Base-by-base conservation (phyloP, 1,284 basidiomycete genomes). In the Anthracocystis panici-leucophaei region DNA sequence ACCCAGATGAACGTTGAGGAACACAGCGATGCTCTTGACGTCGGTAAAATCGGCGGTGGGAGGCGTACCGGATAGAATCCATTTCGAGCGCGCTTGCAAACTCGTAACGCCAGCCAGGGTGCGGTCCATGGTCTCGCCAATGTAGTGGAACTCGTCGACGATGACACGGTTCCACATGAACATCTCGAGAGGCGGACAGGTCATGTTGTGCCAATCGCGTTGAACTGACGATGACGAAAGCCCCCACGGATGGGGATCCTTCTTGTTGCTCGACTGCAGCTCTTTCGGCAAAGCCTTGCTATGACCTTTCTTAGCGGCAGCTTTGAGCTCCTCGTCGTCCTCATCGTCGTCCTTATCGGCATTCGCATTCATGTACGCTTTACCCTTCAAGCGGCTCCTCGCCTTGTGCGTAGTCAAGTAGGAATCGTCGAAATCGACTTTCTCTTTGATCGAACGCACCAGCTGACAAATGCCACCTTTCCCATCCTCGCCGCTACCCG, bases 11-110 rank as follows among this genome's bases (percentile, higher is more conserved):
- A 80, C 61, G 59, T 80, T 80, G 65, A 80, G 73, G 65, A 80
- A 80, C 29, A 78, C 69, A 25, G 79, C 79, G 63, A 80, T 80
- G 45, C 92, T 94, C 87, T 95, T 95, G 77, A 97, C 87, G 8
- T 94, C 91, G 3, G 90, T 91, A 84, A 97, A 97, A 86, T 95
- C 93, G 68, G 93, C 91, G 53, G 94, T 92, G 0, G 95, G 95
- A 2, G 95, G 95, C 20, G 95, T 97, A 40, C 95, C 95, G 0
- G 95, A 97, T n/a, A 97, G 88, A 4, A 97, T 93, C 95, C 95
- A 97, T 60, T 91, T 91, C 69, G 92, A 89, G 63, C 92, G 91
- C 0, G 93, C 91, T 25, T 91, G 89, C 25, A 96, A 86, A 42
- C 89, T 90, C 3, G 93, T 93, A 31, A 96, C 89, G 77, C 95